phyloP scores from a whole-genome alignment of 768 basidiomycete species.

The Psilocybe tampanensis region DNA sequence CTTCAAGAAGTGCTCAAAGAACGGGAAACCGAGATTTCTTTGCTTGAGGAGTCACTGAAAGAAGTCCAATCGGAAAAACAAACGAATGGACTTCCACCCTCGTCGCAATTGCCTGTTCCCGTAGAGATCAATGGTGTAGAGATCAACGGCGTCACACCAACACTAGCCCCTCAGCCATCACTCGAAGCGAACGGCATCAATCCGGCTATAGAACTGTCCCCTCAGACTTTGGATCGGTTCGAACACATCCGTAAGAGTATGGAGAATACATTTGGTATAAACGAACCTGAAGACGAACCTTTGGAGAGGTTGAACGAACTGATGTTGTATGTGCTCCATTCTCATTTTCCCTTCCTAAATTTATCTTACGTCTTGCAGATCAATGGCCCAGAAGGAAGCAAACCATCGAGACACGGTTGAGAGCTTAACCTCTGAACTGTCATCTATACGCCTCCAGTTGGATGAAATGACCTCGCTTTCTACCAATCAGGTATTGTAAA shows the following conservation, averaged over 20 bases:
- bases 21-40: constrained; percentile 86
- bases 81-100: constrained; percentile 9
- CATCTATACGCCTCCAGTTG: constrained; percentile 72
- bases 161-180: constrained; percentile 2
- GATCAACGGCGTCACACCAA: too few relatives aligned
- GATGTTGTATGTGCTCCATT: constrained; percentile 69
- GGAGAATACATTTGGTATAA: constrained; percentile 45
- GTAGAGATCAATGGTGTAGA: too few relatives aligned
- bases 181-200: constrained; percentile 24
- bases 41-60: constrained; percentile 62
- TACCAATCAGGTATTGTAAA: constrained; percentile 71
- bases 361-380: constrained; percentile 46
- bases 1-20: constrained; percentile 91
- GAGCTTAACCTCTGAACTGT: constrained; percentile 65
- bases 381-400: constrained; percentile 98
- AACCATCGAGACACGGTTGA: constrained; percentile 83
- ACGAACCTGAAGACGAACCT: constrained; percentile 69
- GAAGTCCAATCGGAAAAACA: constrained; percentile 31
- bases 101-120: constrained; percentile 4
- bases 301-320: constrained; percentile 85
- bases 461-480: constrained; percentile 82
- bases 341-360: neutral
- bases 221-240: constrained; percentile 73
- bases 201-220: constrained; percentile 53
- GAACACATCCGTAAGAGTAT: constrained; percentile 72